Percentiles rank a stretch among this genome's conserved stretches.
Evolutionary conservation across 2,329 filamentous ascomycete species (phyloP).

Genomic region (Madurella fahalii): DNA sequence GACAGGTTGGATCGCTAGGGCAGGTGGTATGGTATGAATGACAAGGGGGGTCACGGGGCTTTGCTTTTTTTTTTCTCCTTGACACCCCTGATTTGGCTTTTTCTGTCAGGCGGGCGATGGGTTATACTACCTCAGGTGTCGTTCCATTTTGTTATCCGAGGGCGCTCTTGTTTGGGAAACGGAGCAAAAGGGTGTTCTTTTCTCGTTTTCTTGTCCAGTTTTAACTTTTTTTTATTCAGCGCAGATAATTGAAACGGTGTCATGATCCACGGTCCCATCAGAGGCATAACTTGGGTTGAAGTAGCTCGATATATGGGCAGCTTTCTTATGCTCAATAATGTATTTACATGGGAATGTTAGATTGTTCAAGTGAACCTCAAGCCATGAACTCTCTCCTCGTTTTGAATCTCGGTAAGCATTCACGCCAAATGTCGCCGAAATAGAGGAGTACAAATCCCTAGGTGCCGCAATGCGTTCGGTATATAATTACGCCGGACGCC

Average conservation of each 20-base stretch:
- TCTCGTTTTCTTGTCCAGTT: background rate
- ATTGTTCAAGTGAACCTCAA: background rate
- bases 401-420: background rate
- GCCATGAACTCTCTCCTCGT: background rate
- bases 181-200: slow-evolving; percentile 17
- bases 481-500: slow-evolving; percentile 4
- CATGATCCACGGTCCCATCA: background rate
- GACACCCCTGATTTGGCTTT: background rate
- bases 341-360: background rate
- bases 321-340: no score
- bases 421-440: background rate
- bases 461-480: slow-evolving; percentile 7
- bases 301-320: no score
- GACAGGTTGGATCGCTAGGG: background rate
- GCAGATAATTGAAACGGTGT: background rate
- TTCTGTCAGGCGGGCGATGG: background rate
- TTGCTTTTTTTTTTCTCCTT: background rate
- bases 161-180: slow-evolving; percentile 8
- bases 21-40: background rate
- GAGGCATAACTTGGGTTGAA: no score
- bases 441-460: background rate
- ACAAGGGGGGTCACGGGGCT: background rate
- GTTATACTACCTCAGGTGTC: background rate
- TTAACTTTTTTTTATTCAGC: background rate
- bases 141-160: slow-evolving; percentile 5